phyloP scores from a whole-genome alignment of 2,329 filamentous ascomycete species.

The Phoma sp. region DNA sequence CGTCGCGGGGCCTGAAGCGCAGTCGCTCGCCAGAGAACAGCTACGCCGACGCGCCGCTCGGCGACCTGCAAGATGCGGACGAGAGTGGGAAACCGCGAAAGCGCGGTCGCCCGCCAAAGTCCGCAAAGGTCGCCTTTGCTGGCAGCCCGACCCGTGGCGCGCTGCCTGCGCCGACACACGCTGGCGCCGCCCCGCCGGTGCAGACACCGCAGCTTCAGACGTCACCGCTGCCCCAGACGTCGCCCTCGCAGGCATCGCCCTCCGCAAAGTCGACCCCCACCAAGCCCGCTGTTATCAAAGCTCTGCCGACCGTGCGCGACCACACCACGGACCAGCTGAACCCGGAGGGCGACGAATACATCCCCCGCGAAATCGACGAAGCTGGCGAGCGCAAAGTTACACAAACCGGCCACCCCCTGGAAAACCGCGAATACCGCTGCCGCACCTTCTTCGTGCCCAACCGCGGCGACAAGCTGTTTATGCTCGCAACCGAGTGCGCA shows the following conservation, averaged over 20 bases:
- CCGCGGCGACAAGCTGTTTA: conserved; percentile 91
- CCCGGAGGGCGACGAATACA: conserved; percentile 87
- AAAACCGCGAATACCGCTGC: conserved; percentile 87
- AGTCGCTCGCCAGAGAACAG: conserved; percentile 50
- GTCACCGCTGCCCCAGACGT: conserved; percentile 56
- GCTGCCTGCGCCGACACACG: conserved; percentile 56
- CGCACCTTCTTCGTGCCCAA: conserved; percentile 92
- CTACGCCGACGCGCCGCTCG: conserved; percentile 40
- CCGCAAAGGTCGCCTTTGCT: conserved; percentile 55
- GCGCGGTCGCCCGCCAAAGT: conserved; percentile 66
- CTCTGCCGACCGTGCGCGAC: conserved; percentile 91
- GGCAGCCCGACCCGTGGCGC: conserved; percentile 63
- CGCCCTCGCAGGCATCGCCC: conserved; percentile 66
- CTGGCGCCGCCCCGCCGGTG: conserved; percentile 57
- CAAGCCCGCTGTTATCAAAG: conserved; percentile 83
- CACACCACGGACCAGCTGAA: conserved; percentile 97
- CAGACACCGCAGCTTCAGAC: conserved; percentile 62
- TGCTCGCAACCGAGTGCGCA: conserved; percentile 97
- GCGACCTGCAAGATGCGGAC: conserved; percentile 33
- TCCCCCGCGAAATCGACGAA: conserved; percentile 91
- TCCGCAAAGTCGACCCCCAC: conserved; percentile 76
- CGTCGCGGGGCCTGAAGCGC: conserved; percentile 48
- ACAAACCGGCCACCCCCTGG: conserved; percentile 78
- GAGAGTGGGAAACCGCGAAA: conserved; percentile 47
- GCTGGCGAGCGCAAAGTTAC: conserved; percentile 94